These are phyloP conservation scores for Phytophthora fragariaefolia DNA, from an alignment of 352 stramenopile genomes.

Conservation along the genomic window DNA sequence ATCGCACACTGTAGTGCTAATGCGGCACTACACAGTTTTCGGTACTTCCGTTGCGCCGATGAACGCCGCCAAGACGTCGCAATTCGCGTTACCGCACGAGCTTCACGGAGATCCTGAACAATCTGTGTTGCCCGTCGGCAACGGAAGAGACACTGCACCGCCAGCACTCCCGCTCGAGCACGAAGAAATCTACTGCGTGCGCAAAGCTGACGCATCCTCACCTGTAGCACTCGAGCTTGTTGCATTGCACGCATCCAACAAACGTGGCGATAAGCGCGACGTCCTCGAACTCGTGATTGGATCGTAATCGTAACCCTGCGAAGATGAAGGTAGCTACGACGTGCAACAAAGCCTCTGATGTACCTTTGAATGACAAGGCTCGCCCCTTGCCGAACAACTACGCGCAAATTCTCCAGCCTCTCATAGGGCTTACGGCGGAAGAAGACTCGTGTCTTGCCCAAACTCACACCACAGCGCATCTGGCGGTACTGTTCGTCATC, in stretches of 20 bases:
- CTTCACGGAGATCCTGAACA: conserved; percentile 53
- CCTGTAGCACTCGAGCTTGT: conserved; percentile 55
- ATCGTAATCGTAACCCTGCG: conserved; percentile 46
- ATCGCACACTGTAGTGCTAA: conserved; percentile 65
- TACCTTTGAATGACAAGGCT: conserved; percentile 63
- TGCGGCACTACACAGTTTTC: conserved; percentile 34
- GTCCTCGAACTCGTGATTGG: conserved; percentile 52
- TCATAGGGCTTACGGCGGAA: conserved; percentile 95
- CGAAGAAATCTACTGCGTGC: conserved; percentile 45
- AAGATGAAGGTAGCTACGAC: conserved; percentile 44
- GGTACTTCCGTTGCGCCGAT: conserved; percentile 40
- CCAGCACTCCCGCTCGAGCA: conserved; percentile 48
- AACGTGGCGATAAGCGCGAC: conserved; percentile 42
- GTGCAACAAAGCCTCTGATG: conserved; percentile 53
- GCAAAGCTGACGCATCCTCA: conserved; percentile 49
- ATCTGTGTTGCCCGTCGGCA: conserved; percentile 40
- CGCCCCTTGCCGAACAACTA: conserved; percentile 35
- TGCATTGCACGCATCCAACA: conserved; percentile 49
- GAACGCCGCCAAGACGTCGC: conserved; percentile 48
- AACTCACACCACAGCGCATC: conserved; percentile 55
- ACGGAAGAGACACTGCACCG: conserved; percentile 59
- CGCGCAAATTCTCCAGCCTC: conserved; percentile 83
- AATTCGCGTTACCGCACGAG: conserved; percentile 50
- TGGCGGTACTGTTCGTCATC: conserved; percentile 36
- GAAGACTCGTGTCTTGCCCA: conserved; percentile 95